Percentiles rank a stretch among this genome's conserved stretches.
phyloP scores from a whole-genome alignment of 2,329 filamentous ascomycete genomes.

The Tolypocladium inflatum region DNA sequence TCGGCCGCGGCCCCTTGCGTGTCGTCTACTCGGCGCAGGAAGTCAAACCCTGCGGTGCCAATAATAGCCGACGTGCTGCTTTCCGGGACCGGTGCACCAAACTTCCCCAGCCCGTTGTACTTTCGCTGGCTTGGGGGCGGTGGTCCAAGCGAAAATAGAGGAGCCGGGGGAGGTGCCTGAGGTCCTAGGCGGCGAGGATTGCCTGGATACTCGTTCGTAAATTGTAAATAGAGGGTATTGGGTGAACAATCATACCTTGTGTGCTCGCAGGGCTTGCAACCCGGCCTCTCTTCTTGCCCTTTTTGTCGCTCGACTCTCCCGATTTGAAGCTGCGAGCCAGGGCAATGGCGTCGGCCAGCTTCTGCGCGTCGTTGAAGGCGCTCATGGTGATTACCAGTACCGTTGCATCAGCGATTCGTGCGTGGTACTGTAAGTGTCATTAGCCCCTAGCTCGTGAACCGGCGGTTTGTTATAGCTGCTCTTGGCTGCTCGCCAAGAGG shows the following conservation, averaged over 20 bases:
- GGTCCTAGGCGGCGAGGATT: neutral
- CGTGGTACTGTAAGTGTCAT: neutral
- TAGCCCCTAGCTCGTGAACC: neutral
- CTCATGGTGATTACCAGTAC: slow-evolving; percentile 5
- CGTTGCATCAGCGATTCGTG: neutral
- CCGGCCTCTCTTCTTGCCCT: slow-evolving; percentile 1
- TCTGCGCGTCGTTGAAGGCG: slow-evolving; percentile 13
- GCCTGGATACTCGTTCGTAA: neutral
- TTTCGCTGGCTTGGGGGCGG: slow-evolving; percentile 10
- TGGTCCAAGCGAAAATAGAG: neutral
- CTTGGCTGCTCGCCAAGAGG: neutral
- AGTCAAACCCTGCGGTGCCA: slow-evolving; percentile 11
- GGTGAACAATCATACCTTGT: neutral
- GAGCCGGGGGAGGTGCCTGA: neutral
- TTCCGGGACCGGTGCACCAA: neutral
- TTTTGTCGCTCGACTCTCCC: slow-evolving; percentile 1
- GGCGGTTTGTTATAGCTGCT: neutral
- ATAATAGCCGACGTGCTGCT: slow-evolving; percentile 4
- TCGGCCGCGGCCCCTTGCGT: neutral
- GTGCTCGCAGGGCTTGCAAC: too few species aligned
- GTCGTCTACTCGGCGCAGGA: slow-evolving; percentile 7
- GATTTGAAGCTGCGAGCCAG: slow-evolving; percentile 16
- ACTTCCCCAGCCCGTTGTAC: slow-evolving; percentile 5
- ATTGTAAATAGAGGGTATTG: neutral
- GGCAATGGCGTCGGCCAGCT: slow-evolving; percentile 15